These are phyloP conservation scores for Penicillium diatomitis DNA, from an alignment of 495 filamentous ascomycete genomes.

Conservation along the genomic window DNA sequence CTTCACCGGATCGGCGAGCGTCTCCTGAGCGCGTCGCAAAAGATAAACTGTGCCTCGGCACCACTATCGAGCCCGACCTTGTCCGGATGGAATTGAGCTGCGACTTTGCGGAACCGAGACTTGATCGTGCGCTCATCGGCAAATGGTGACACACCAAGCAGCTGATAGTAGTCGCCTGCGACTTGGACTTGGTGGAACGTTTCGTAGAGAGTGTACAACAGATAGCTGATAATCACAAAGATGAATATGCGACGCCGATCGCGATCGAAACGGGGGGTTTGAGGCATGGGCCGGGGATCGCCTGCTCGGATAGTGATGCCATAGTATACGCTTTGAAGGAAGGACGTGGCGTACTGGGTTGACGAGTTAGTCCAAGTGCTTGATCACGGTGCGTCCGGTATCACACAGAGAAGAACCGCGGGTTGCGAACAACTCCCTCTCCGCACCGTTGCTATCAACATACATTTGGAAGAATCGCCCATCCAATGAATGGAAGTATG, in stretches of 20 bases:
- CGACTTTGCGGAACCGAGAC: conserved; percentile 76
- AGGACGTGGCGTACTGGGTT: conserved; percentile 63
- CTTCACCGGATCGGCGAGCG: conserved; percentile 65
- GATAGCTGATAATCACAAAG: conserved; percentile 69
- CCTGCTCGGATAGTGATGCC: conserved; percentile 84
- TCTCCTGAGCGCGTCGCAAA: conserved; percentile 79
- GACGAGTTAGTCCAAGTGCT: neutral
- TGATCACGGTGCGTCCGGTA: neutral
- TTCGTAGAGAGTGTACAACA: conserved; percentile 91
- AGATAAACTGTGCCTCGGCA: conserved; percentile 61
- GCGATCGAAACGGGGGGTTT: conserved; percentile 54
- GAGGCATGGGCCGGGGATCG: conserved; percentile 68
- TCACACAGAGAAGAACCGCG: neutral
- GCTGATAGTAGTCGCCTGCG: conserved; percentile 66
- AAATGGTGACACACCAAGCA: conserved; percentile 55
- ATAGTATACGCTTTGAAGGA: conserved; percentile 77
- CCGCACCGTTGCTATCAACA: conserved; percentile 15
- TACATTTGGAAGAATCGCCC: conserved; percentile 73
- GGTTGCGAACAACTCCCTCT: neutral
- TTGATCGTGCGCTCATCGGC: conserved; percentile 70
- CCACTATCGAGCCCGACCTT: conserved; percentile 44
- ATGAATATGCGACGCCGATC: conserved; percentile 78
- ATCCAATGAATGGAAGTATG: conserved; percentile 68
- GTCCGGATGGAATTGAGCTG: conserved; percentile 82
- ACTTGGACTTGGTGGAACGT: conserved; percentile 69